Conservation (phyloP, 2,329 filamentous ascomycete species). For the Nemania sp. region DNA sequence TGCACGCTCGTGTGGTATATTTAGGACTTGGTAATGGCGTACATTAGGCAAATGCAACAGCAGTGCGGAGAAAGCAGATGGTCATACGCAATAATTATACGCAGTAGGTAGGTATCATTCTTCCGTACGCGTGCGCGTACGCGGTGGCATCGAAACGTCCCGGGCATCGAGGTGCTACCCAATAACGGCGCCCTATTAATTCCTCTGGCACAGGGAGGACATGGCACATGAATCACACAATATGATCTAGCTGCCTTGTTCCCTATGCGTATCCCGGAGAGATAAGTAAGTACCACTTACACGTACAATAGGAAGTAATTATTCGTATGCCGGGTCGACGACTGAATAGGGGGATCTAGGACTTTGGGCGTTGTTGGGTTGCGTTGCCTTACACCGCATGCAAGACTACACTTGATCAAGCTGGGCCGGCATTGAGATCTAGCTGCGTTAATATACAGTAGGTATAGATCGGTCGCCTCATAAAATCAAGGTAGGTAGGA, state of each 20-base stretch:
- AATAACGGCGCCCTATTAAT: neutral
- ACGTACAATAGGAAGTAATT: neutral
- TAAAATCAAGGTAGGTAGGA: too few species aligned
- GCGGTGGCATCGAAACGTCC: neutral
- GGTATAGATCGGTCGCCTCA: too few species aligned
- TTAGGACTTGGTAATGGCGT: too few species aligned
- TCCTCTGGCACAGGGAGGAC: too few species aligned
- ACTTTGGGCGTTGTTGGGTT: slow-evolving; percentile 18
- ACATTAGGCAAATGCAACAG: too few species aligned
- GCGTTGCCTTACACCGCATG: slow-evolving; percentile 16
- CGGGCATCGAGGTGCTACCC: neutral
- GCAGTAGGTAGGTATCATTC: too few species aligned
- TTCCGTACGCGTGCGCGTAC: neutral
- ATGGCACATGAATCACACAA: neutral
- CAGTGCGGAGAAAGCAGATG: too few species aligned
- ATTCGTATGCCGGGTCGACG: neutral
- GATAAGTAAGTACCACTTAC: neutral
- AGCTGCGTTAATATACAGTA: slow-evolving; percentile 7
- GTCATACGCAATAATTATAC: too few species aligned
- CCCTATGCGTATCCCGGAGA: neutral
- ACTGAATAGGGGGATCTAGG: slow-evolving; percentile 18
- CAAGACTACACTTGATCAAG: slow-evolving; percentile 4
- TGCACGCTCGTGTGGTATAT: too few species aligned
- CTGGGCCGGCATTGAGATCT: too few species aligned
- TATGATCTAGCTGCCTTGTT: slow-evolving; percentile 2